Conservation (phyloP, 495 filamentous ascomycete species). For the Penicillium verhagenii region DNA sequence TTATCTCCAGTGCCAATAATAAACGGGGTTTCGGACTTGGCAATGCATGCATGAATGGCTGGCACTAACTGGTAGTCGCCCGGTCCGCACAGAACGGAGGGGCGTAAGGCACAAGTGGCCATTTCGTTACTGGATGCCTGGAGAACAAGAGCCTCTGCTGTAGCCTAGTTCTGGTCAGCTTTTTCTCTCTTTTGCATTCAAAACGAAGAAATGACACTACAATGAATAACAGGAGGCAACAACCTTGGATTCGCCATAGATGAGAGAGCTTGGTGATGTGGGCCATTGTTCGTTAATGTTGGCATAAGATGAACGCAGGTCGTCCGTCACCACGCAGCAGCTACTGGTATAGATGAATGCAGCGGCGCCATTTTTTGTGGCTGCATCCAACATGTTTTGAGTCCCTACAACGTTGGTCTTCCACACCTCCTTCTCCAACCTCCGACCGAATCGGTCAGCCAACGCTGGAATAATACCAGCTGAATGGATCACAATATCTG, state of each 20-base stretch:
- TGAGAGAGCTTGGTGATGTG: conserved; percentile 44
- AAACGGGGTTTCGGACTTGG: conserved; percentile 54
- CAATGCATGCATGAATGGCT: conserved; percentile 55
- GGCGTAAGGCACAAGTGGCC: conserved; percentile 55
- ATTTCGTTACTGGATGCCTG: conserved; percentile 43
- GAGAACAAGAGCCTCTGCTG: conserved; percentile 57
- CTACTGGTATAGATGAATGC: conserved; percentile 60
- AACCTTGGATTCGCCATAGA: conserved; percentile 62
- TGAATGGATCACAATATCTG: conserved; percentile 47
- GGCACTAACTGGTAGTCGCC: conserved; percentile 54
- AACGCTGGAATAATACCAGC: conserved; percentile 46
- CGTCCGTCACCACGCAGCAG: conserved; percentile 56
- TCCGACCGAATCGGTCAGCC: conserved; percentile 40
- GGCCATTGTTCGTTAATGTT: conserved; percentile 57
- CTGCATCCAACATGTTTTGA: conserved; percentile 53
- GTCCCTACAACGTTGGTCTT: conserved; percentile 60
- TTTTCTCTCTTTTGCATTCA: neutral
- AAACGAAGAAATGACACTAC: neutral
- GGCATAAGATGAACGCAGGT: conserved; percentile 47
- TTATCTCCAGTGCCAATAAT: conserved; percentile 57
- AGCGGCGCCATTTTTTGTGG: conserved; percentile 45
- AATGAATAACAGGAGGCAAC: neutral
- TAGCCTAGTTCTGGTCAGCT: conserved; percentile 33
- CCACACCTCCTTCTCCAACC: conserved; percentile 36
- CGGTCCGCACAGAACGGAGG: conserved; percentile 57